Evolutionary conservation across 2,329 filamentous ascomycete genomes (phyloP).

Genomic region (Talaromyces sp.): DNA sequence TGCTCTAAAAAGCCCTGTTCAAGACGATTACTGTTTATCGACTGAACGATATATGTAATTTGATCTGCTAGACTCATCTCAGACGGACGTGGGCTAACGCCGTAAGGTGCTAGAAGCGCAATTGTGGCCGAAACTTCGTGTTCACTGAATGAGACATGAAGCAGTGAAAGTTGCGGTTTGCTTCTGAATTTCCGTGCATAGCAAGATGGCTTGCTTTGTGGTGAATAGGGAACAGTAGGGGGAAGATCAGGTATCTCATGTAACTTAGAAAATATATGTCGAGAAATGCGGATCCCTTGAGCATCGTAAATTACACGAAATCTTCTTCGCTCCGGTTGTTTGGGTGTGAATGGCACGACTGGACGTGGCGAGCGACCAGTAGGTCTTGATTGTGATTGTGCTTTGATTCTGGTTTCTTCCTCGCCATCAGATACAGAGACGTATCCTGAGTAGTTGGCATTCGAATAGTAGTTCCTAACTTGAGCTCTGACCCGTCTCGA

Average conservation of each 20-base stretch:
- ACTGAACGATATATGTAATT: slow-evolving; percentile 16
- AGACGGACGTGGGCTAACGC: slow-evolving; percentile 4
- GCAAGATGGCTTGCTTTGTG: slow-evolving; percentile 13
- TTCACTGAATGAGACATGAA: slow-evolving; percentile 25
- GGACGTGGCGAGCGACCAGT: neutral
- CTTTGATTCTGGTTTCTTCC: neutral
- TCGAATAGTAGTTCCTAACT: slow-evolving; percentile 31
- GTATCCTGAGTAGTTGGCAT: slow-evolving; percentile 16
- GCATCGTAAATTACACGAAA: slow-evolving; percentile 17
- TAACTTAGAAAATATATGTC: slow-evolving; percentile 13
- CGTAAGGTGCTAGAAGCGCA: slow-evolving; percentile 16
- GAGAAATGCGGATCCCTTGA: slow-evolving; percentile 17
- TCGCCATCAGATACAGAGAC: slow-evolving; percentile 10
- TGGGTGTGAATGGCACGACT: neutral
- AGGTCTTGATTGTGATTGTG: neutral
- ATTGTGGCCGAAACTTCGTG: slow-evolving; percentile 22
- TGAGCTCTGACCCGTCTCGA: slow-evolving; percentile 24
- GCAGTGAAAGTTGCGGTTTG: slow-evolving; percentile 7
- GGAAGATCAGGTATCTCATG: slow-evolving; percentile 14
- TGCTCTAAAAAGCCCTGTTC: slow-evolving; percentile 5
- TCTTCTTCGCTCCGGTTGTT: neutral
- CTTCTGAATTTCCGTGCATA: slow-evolving; percentile 14
- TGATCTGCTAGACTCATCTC: slow-evolving; percentile 22
- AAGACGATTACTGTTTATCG: slow-evolving; percentile 7
- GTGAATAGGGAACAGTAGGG: slow-evolving; percentile 14